phyloP scores from a whole-genome alignment of 352 stramenopile species.

The Phytophthora colocasiae region DNA sequence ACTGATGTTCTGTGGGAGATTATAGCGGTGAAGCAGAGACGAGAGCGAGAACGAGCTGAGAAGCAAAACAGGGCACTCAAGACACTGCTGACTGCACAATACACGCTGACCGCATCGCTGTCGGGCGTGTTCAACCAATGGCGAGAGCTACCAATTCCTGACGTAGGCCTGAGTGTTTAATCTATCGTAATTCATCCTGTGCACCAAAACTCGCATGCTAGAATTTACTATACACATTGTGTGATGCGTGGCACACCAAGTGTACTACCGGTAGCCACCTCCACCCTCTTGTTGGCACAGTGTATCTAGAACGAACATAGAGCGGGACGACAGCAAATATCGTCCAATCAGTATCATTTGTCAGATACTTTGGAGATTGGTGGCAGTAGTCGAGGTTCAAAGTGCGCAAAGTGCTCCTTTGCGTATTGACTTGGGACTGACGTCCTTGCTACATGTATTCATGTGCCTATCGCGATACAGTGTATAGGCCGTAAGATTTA shows the following conservation, averaged over 20 bases:
- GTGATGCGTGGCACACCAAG: too few species aligned
- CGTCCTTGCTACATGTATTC: neutral
- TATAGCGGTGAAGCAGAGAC: conserved; percentile 27
- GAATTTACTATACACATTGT: too few species aligned
- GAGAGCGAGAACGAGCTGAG: conserved; percentile 28
- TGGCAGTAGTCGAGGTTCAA: neutral
- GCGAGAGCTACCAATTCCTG: conserved; percentile 10
- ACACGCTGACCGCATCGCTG: conserved; percentile 19
- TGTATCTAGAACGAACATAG: neutral
- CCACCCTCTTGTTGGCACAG: conserved; percentile 1
- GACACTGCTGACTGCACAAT: conserved; percentile 21
- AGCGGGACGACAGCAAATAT: neutral
- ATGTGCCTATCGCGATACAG: neutral
- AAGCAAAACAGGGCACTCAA: conserved; percentile 31
- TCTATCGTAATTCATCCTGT: too few species aligned
- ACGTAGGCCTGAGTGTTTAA: conserved; percentile 18
- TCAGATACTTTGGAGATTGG: neutral
- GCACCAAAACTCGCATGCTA: too few species aligned
- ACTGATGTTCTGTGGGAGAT: conserved; percentile 19
- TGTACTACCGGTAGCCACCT: too few species aligned
- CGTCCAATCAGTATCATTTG: conserved; percentile 6
- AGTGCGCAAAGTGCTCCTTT: too few species aligned
- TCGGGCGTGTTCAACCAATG: conserved; percentile 23
- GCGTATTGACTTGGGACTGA: too few species aligned
- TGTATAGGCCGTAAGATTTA: too few species aligned